Conservation (phyloP, 768 basidiomycete genomes). For the Pisolithus marmoratus region DNA sequence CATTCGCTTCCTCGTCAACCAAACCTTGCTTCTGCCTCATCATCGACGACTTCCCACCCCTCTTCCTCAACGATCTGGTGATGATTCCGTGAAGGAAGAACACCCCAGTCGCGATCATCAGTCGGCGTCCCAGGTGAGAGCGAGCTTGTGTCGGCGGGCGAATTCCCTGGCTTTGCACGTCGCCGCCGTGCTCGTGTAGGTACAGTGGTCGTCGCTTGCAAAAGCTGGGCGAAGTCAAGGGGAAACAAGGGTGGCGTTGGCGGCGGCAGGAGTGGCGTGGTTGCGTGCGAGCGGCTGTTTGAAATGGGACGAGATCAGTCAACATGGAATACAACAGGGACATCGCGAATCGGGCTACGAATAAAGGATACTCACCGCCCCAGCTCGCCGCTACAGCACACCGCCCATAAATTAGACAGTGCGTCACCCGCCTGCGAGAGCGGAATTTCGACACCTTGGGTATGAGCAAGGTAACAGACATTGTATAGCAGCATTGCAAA, state of each 20-base stretch:
- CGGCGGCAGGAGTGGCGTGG: conserved; percentile 46
- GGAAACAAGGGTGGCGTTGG: conserved; percentile 62
- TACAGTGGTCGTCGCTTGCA: conserved; percentile 70
- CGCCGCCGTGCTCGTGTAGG: conserved; percentile 38
- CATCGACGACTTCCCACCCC: conserved; percentile 44
- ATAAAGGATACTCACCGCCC: conserved; percentile 44
- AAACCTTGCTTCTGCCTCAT: conserved; percentile 15
- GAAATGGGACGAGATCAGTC: conserved; percentile 6
- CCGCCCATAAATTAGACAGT: conserved; percentile 71
- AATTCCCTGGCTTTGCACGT: conserved; percentile 12
- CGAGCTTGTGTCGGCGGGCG: background rate
- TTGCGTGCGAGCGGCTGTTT: conserved; percentile 54
- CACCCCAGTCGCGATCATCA: conserved; percentile 9
- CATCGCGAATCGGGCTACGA: too few relatives aligned
- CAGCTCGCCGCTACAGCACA: conserved; percentile 72
- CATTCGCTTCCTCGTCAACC: conserved; percentile 3
- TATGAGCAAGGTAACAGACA: conserved; percentile 77
- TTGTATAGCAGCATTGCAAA: conserved; percentile 82
- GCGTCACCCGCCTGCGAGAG: conserved; percentile 75
- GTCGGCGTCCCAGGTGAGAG: background rate
- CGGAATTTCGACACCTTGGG: conserved; percentile 69
- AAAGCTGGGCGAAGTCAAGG: conserved; percentile 72
- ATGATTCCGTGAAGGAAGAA: conserved; percentile 16
- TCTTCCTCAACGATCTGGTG: conserved; percentile 42
- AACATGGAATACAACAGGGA: background rate